Evolutionary conservation across 495 filamentous ascomycete species (phyloP), one percentile per base, ranked within the genome.

Genomic region (Hypoxylon perforatum): DNA sequence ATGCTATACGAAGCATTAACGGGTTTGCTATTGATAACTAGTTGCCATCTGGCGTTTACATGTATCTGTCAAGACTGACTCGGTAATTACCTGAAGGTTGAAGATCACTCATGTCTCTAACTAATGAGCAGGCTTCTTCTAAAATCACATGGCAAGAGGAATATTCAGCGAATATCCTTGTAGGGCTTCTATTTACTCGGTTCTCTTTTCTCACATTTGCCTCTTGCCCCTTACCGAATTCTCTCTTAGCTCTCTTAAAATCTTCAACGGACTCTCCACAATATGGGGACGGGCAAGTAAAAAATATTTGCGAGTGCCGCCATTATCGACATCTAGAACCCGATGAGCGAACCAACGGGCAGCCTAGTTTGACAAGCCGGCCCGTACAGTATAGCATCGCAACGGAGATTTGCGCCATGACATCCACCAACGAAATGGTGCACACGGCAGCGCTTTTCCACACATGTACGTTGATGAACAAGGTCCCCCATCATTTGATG

Each of bases 271-370:
- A 63, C 54, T 44, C 54, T 10, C 60, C 65, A 60, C 65, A 60
- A 56, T 64, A 69, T 61, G 55, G 50, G 57, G 48, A 68, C 48
- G n/a, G n/a, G 4, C n/a, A 18, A 49, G 44, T 50, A 21, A 47
- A 51, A 63, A 63, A 62, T 50, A 63, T 63, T 69, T 58, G 46
- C 60, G 28, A 36, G 56, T 69, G 61, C 66, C 66, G 61, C 61
- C 57, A 57, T 61, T 64, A 65, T 69, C 61, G 61, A 19, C 59
- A 58, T 64, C 60, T 51, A 67, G 60, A 64, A 55, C 48, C 36
- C 52, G 9, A 30, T 15, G 15, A 8, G 41, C 41, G 46, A 33
- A n/a, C n/a, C 25, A 33, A 10, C 30, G 8, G 30, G 11, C 39
- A 33, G 18, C 25, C 46, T 36, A 56, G 25, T 57, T 33, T 38